Evolutionary conservation across 2,329 filamentous ascomycete species (phyloP).

Genomic region (Trichoderma simmonsii): DNA sequence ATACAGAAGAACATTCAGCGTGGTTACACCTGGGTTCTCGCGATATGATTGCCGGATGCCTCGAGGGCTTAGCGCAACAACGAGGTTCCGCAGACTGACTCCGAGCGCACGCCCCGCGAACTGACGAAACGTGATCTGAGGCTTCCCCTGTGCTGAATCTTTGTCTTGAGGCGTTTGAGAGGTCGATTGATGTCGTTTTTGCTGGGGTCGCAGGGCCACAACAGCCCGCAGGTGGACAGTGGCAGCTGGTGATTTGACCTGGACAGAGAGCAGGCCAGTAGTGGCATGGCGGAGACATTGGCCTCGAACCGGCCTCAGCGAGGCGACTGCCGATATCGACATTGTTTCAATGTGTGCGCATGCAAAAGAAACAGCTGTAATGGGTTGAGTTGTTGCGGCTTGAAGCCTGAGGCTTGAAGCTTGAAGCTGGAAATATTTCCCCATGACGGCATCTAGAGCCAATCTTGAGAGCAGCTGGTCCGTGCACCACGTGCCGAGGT

Average conservation of each 20-base stretch:
- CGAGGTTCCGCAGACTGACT: slow-evolving; percentile 35
- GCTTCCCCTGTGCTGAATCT: slow-evolving; percentile 25
- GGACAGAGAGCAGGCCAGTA: slow-evolving; percentile 33
- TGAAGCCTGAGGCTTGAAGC: not conserved
- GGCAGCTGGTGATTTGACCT: slow-evolving; percentile 30
- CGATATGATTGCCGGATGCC: slow-evolving; percentile 35
- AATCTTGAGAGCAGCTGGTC: slow-evolving; percentile 17
- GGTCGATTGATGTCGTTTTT: slow-evolving; percentile 31
- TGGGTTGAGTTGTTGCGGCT: not conserved
- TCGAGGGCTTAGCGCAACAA: slow-evolving; percentile 34
- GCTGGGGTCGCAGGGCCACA: slow-evolving; percentile 28
- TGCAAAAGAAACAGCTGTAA: not conserved
- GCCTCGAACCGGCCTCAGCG: slow-evolving; percentile 32
- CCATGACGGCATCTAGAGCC: slow-evolving; percentile 2
- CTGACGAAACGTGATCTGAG: slow-evolving; percentile 33
- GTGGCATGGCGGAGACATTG: slow-evolving; percentile 30
- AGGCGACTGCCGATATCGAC: slow-evolving; percentile 35
- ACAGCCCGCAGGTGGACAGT: slow-evolving; percentile 31
- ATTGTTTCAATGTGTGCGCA: slow-evolving; percentile 22
- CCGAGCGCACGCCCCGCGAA: slow-evolving; percentile 31
- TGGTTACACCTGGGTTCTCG: slow-evolving; percentile 32
- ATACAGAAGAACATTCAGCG: slow-evolving; percentile 33
- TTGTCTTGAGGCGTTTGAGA: slow-evolving; percentile 19
- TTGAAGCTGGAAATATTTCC: slow-evolving; percentile 3
- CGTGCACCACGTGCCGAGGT: slow-evolving; percentile 19